Percentiles rank a stretch among this genome's conserved stretches.
phyloP scores from a whole-genome alignment of 129 eudicot genomes.

The Centaurea solstitialis region DNA sequence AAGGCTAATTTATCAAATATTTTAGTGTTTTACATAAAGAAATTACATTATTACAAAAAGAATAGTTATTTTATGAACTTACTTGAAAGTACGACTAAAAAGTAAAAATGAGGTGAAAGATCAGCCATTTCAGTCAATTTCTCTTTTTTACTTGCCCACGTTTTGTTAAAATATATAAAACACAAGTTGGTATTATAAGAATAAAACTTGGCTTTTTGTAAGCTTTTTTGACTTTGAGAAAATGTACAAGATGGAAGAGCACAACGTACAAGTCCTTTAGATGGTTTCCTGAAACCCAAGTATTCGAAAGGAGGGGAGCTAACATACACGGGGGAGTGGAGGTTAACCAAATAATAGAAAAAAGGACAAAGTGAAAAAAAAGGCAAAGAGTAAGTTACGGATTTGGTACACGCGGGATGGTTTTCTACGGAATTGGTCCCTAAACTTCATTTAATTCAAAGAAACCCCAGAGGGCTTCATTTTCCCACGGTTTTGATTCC shows the following conservation, averaged over 20 bases:
- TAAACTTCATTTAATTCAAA: background rate
- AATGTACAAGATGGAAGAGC: constrained; percentile 15
- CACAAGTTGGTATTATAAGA: background rate
- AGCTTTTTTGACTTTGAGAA: constrained; percentile 12
- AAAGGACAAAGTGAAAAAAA: background rate
- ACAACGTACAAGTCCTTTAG: background rate
- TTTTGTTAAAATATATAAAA: background rate
- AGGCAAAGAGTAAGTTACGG: background rate
- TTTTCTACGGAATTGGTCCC: background rate
- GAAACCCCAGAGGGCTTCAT: background rate
- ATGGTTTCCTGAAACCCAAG: constrained; percentile 29
- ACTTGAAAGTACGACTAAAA: too few species aligned
- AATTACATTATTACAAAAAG: too few species aligned
- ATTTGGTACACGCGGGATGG: background rate
- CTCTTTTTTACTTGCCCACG: background rate
- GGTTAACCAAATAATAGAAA: constrained; percentile 21
- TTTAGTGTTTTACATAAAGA: too few species aligned
- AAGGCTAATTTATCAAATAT: too few species aligned
- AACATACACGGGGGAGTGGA: constrained; percentile 1
- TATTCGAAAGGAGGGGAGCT: background rate
- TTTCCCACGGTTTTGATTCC: background rate
- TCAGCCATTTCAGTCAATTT: too few species aligned
- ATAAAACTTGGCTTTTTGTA: background rate
- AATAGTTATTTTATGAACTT: too few species aligned
- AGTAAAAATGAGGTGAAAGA: too few species aligned